phyloP scores from a whole-genome alignment of 2,329 filamentous ascomycete species.

The Gaeumannomyces sp. region DNA sequence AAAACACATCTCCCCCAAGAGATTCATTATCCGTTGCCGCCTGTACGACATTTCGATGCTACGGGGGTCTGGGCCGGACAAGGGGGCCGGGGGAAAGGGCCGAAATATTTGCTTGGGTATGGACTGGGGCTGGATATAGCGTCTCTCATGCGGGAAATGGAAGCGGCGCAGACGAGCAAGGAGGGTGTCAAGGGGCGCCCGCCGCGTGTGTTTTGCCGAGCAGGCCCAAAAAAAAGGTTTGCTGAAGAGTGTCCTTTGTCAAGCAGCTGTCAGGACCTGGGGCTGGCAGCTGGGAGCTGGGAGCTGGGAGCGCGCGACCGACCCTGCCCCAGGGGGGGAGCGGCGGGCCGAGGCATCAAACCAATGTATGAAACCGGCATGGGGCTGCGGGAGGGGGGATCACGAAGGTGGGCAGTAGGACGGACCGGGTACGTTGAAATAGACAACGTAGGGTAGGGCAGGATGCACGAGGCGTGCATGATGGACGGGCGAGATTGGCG shows the following conservation, averaged over 20 bases:
- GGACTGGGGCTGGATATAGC: neutral
- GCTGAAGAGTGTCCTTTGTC: too few relatives aligned
- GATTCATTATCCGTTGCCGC: neutral
- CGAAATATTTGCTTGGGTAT: neutral
- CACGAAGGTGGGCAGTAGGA: neutral
- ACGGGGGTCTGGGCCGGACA: neutral
- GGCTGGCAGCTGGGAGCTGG: too few relatives aligned
- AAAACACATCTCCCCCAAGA: neutral
- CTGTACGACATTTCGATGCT: constrained; percentile 1
- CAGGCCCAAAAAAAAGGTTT: too few relatives aligned
- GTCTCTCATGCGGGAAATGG: neutral
- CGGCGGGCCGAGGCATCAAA: neutral
- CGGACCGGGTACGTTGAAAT: constrained; percentile 6
- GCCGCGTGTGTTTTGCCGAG: too few relatives aligned
- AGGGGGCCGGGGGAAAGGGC: too few relatives aligned
- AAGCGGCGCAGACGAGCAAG: neutral
- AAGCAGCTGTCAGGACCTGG: too few relatives aligned
- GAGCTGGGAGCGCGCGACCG: too few relatives aligned
- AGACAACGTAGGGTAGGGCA: constrained; percentile 5
- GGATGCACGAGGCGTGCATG: constrained; percentile 5
- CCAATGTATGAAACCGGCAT: neutral
- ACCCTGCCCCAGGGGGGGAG: too few relatives aligned
- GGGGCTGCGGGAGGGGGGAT: too few relatives aligned
- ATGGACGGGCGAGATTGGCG: neutral
- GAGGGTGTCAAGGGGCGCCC: neutral